phyloP scores from a whole-genome alignment of 2,329 filamentous ascomycete genomes.

The Mycosphaerella sp. region DNA sequence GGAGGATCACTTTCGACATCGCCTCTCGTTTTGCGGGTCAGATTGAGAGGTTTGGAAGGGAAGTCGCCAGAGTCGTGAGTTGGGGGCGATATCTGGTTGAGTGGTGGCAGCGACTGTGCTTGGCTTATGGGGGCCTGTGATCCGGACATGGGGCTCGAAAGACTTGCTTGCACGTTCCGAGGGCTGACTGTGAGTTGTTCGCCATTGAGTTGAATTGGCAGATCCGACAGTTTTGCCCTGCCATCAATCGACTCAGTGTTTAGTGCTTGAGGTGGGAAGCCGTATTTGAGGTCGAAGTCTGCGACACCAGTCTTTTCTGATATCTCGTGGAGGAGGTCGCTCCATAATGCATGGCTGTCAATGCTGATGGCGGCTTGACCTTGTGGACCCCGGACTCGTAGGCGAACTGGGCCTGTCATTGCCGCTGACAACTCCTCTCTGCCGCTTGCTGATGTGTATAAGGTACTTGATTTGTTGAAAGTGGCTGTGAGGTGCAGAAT shows the following conservation, averaged over 20 bases:
- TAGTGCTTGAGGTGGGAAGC: conserved; percentile 71
- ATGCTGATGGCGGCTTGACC: conserved; percentile 67
- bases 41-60: conserved; percentile 32
- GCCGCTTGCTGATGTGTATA: not conserved
- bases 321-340: conserved; percentile 56
- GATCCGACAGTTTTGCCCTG: conserved; percentile 47
- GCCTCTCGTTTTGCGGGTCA: conserved; percentile 41
- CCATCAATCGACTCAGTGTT: conserved; percentile 51
- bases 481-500: not conserved
- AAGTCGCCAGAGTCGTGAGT: conserved; percentile 27
- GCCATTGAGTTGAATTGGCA: conserved; percentile 58
- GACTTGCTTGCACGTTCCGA: conserved; percentile 37
- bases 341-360: conserved; percentile 60
- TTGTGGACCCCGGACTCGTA: conserved; percentile 68
- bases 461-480: not conserved
- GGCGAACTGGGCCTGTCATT: conserved; percentile 51
- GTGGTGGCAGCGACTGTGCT: conserved; percentile 25
- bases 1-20: conserved; percentile 53
- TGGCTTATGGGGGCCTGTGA: conserved; percentile 22
- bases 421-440: not conserved
- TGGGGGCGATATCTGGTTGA: conserved; percentile 21
- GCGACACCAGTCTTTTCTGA: conserved; percentile 58
- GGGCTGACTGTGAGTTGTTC: conserved; percentile 61
- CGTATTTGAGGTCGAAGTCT: conserved; percentile 72
- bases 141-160: conserved; percentile 29